phyloP scores from a whole-genome alignment of 2,329 filamentous ascomycete species.

The Sporothrix schenckii region DNA sequence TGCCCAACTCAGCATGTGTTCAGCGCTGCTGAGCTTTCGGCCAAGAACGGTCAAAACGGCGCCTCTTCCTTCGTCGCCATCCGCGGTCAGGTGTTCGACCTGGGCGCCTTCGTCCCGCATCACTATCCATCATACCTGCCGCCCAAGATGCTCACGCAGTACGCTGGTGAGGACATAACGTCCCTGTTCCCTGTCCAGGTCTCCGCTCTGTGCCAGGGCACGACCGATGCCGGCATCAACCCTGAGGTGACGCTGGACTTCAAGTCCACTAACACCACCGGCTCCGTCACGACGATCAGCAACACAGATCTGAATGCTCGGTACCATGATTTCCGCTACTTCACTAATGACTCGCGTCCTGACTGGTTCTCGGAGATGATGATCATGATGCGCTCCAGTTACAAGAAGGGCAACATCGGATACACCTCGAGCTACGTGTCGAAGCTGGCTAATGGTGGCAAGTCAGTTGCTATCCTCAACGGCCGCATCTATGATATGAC shows the following conservation, averaged over 20 bases:
- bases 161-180: slow-evolving; percentile 86
- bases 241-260: slow-evolving; percentile 83
- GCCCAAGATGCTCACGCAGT: slow-evolving; percentile 69
- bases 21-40: slow-evolving; percentile 73
- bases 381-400: slow-evolving; percentile 73
- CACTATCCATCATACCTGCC: slow-evolving; percentile 75
- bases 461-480: slow-evolving; percentile 77
- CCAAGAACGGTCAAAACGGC: slow-evolving; percentile 71
- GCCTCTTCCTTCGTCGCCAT: slow-evolving; percentile 73
- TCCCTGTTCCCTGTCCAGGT: slow-evolving; percentile 92
- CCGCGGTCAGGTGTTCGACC: slow-evolving; percentile 85
- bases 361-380: slow-evolving; percentile 96
- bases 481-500: slow-evolving; percentile 86
- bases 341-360: slow-evolving; percentile 75
- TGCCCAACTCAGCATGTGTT: slow-evolving; percentile 91
- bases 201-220: slow-evolving; percentile 83
- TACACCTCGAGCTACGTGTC: slow-evolving; percentile 78
- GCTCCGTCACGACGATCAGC: slow-evolving; percentile 66
- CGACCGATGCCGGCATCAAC: slow-evolving; percentile 63
- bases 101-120: slow-evolving; percentile 69
- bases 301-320: slow-evolving; percentile 70
- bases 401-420: slow-evolving; percentile 83
- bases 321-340: slow-evolving; percentile 93
- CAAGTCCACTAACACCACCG: slow-evolving; percentile 72
- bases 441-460: slow-evolving; percentile 66